Percentiles rank a stretch among this genome's conserved stretches.
Evolutionary conservation across 352 stramenopile species (phyloP).

Genomic region (Pelagophyceae sp.): DNA sequence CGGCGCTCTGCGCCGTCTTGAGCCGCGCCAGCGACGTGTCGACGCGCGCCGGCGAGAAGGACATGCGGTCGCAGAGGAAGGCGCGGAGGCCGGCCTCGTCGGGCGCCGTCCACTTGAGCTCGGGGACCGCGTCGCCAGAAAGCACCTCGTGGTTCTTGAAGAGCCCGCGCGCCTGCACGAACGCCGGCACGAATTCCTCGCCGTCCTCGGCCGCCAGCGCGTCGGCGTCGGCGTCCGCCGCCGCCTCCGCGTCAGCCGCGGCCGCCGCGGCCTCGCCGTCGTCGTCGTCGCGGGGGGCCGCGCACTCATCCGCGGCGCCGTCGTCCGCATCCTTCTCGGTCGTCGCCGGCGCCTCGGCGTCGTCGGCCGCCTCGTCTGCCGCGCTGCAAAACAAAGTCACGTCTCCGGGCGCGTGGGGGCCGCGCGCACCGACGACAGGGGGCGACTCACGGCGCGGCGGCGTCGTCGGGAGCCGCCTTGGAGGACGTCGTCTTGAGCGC

Average conservation of each 20-base stretch:
- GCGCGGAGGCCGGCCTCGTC: constrained; percentile 71
- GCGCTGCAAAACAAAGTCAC: neutral
- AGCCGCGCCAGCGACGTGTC: constrained; percentile 82
- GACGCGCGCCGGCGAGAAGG: constrained; percentile 87
- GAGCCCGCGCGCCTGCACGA: constrained; percentile 78
- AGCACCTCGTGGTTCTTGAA: constrained; percentile 72
- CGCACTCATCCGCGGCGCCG: constrained; percentile 26
- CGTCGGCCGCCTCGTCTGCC: constrained; percentile 16
- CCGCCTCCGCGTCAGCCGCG: constrained; percentile 26
- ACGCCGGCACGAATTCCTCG: constrained; percentile 58
- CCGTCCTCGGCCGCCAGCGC: constrained; percentile 21
- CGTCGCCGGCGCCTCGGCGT: constrained; percentile 25
- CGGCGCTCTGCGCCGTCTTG: constrained; percentile 84
- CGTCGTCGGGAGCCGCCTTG: constrained; percentile 19
- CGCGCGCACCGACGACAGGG: no score
- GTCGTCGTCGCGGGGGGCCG: constrained; percentile 25
- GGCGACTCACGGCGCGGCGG: no score
- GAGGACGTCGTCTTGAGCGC: neutral
- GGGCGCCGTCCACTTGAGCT: constrained; percentile 87
- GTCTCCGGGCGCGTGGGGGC: no score
- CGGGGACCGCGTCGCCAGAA: constrained; percentile 43
- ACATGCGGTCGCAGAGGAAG: constrained; percentile 92
- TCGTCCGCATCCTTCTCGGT: constrained; percentile 14
- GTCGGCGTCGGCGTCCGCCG: neutral
- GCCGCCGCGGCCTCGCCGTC: constrained; percentile 29